Evolutionary conservation across 169 alveolate species (phyloP).

Genomic region (Plasmodium sp.): DNA sequence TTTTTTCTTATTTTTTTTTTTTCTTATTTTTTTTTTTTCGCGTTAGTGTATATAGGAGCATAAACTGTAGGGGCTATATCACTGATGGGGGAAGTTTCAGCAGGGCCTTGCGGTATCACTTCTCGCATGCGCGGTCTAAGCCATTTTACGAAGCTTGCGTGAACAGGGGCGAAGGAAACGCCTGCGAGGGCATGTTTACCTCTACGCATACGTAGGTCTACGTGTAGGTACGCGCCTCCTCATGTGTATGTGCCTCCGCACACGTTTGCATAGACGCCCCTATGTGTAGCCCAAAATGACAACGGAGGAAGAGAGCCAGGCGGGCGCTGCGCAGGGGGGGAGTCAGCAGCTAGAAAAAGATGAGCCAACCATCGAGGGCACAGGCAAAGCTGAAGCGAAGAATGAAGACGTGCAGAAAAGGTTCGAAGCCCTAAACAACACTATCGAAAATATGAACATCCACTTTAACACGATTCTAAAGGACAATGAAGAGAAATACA

Average conservation of each 20-base stretch:
- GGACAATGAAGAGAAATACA: conserved; percentile 70
- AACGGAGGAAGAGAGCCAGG: conserved; percentile 3
- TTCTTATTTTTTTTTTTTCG: background rate
- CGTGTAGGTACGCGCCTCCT: too few species aligned
- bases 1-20: background rate
- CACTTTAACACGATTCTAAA: conserved; percentile 38
- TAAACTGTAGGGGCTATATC: background rate
- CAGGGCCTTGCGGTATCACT: background rate
- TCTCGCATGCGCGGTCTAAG: background rate
- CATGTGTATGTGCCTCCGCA: background rate
- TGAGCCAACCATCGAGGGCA: background rate
- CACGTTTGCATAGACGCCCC: background rate
- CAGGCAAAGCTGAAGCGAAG: background rate
- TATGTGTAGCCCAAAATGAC: conserved; percentile 3
- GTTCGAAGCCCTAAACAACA: conserved; percentile 42
- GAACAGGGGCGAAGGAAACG: background rate
- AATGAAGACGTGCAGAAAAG: conserved; percentile 44
- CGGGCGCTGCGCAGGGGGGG: background rate
- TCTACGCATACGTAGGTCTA: too few species aligned
- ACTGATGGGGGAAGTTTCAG: background rate
- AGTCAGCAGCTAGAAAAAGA: background rate
- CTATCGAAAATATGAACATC: conserved; percentile 54
- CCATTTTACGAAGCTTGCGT: background rate
- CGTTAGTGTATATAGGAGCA: background rate
- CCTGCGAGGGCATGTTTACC: background rate